Percentiles rank a stretch among this genome's conserved stretches.
phyloP scores from a whole-genome alignment of 345 rosid genomes.

The Ailanthus altissimus region DNA sequence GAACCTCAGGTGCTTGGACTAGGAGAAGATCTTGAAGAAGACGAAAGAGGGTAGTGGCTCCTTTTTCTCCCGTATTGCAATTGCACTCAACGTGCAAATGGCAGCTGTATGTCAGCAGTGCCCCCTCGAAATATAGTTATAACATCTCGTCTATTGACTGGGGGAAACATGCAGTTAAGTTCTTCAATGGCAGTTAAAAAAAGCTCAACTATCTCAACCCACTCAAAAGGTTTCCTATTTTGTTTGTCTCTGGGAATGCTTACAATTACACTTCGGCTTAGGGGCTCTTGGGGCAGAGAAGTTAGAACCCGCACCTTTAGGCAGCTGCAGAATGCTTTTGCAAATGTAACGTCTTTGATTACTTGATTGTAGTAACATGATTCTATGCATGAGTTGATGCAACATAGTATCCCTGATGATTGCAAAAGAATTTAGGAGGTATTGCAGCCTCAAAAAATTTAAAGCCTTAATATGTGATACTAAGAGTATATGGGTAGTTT shows the following conservation, averaged over 20 bases:
- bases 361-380: not conserved
- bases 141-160: not conserved
- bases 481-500: too few relatives aligned
- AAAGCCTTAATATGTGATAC: not conserved
- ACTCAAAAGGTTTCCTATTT: not conserved
- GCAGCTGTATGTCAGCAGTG: not conserved
- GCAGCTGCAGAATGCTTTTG: not conserved
- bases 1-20: conserved; percentile 39
- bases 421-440: not conserved
- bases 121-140: not conserved
- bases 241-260: not conserved
- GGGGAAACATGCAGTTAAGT: not conserved
- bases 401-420: not conserved
- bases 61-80: not conserved
- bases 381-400: not conserved
- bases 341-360: not conserved
- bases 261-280: not conserved
- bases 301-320: not conserved
- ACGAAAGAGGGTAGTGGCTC: conserved; percentile 34
- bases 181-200: not conserved
- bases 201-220: not conserved
- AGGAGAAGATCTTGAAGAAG: conserved; percentile 42
- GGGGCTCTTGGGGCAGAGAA: not conserved
- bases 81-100: not conserved
- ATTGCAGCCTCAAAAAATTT: not conserved